Percentiles rank a stretch among this genome's conserved stretches.
phyloP scores from a whole-genome alignment of 2,329 filamentous ascomycete genomes.

The Beauveria varroae region DNA sequence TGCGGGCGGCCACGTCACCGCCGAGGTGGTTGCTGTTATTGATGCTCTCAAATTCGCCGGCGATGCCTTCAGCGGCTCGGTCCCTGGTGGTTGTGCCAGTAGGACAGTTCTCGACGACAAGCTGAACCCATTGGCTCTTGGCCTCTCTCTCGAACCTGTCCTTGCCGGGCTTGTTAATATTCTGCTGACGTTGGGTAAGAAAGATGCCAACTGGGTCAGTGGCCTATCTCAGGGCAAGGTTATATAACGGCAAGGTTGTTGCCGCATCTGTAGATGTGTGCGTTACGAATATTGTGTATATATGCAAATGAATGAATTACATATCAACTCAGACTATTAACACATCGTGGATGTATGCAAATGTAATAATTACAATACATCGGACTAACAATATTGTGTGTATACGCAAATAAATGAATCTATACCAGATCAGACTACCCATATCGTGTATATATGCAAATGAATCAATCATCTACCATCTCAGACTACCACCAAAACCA shows the following conservation, averaged over 20 bases:
- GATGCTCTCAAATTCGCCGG: slow-evolving; percentile 1
- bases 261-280: no score
- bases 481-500: no score
- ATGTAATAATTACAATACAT: no score
- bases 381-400: no score
- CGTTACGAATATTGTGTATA: neutral
- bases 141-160: slow-evolving; percentile 6
- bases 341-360: no score
- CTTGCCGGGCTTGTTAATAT: neutral
- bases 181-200: slow-evolving; percentile 1
- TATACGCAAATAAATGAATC: no score
- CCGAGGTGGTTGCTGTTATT: slow-evolving; percentile 1
- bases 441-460: no score
- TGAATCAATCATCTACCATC: no score
- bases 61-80: slow-evolving; percentile 8
- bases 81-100: neutral
- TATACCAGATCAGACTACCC: no score
- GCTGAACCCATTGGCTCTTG: slow-evolving; percentile 7
- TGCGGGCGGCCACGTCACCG: slow-evolving; percentile 5
- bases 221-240: neutral
- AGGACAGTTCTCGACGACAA: slow-evolving; percentile 1
- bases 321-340: neutral
- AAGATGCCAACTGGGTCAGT: slow-evolving; percentile 1
- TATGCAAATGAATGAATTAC: neutral
- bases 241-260: neutral